phyloP scores from a whole-genome alignment of 2,329 filamentous ascomycete species.

The Curvularia spicifera region DNA sequence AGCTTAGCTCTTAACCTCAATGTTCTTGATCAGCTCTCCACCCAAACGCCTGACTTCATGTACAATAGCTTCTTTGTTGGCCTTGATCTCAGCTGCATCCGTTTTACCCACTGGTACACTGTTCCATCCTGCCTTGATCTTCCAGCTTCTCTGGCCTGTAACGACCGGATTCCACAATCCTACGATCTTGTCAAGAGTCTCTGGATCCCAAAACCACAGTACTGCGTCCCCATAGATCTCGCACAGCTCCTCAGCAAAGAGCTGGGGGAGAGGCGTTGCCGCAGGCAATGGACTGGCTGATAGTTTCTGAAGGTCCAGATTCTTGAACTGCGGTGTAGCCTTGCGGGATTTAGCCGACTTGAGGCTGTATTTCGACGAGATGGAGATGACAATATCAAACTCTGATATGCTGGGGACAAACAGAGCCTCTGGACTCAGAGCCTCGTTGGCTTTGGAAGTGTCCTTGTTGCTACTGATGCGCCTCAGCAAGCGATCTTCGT shows the following conservation, averaged over 20 bases:
- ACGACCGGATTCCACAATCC: conserved; percentile 70
- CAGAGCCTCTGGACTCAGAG: conserved; percentile 60
- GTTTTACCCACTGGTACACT: conserved; percentile 60
- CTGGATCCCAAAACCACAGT: conserved; percentile 77
- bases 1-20: conserved; percentile 32
- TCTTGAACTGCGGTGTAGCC: conserved; percentile 72
- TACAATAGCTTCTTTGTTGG: conserved; percentile 72
- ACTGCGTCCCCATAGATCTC: conserved; percentile 70
- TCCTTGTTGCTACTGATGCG: conserved; percentile 20
- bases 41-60: conserved; percentile 73
- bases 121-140: conserved; percentile 72
- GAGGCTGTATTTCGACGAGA: conserved; percentile 63
- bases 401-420: conserved; percentile 77
- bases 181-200: conserved; percentile 63
- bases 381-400: conserved; percentile 84
- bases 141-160: conserved; percentile 64
- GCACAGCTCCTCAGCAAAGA: conserved; percentile 72
- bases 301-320: conserved; percentile 66
- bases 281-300: conserved; percentile 34
- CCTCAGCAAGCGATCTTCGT: conserved; percentile 58
- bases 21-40: conserved; percentile 61
- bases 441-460: background rate
- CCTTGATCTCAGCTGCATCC: conserved; percentile 56
- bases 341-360: conserved; percentile 31
- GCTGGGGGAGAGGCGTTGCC: conserved; percentile 65